Percentiles rank a stretch among this genome's conserved stretches.
Conservation (phyloP, 495 filamentous ascomycete genomes). For the Talaromyces stipitatus region DNA sequence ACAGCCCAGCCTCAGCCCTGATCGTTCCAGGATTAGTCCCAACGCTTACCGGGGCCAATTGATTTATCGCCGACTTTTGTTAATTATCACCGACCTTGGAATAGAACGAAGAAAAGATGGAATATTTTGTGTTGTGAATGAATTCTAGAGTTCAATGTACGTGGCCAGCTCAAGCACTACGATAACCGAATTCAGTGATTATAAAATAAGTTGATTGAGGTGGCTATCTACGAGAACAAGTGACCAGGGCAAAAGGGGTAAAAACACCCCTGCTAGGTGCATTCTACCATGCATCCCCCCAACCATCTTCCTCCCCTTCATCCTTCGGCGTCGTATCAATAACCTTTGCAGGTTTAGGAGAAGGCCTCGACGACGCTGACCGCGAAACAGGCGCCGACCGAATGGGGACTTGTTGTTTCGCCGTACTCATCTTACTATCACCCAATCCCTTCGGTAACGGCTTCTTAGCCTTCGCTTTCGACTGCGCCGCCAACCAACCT, state of each 20-base stretch:
- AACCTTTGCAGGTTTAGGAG: conserved; percentile 31
- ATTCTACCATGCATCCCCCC: conserved; percentile 48
- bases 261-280: not conserved
- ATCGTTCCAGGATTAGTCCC: not conserved
- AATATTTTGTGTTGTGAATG: no score
- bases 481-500: conserved; percentile 82
- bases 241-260: no score
- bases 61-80: no score
- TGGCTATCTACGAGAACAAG: no score
- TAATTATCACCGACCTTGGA: no score
- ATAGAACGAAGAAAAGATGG: no score
- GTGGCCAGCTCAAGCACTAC: no score
- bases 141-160: no score
- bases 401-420: conserved; percentile 7
- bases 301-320: conserved; percentile 42
- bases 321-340: conserved; percentile 46
- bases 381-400: conserved; percentile 15
- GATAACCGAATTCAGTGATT: no score
- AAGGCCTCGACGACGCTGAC: conserved; percentile 28
- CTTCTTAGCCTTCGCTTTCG: conserved; percentile 62
- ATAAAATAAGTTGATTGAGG: no score
- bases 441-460: conserved; percentile 67
- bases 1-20: not conserved
- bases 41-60: no score
- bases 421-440: conserved; percentile 38